Evolutionary conservation across 1,284 basidiomycete species (phyloP).

Genomic region (Takashimella koratensis): DNA sequence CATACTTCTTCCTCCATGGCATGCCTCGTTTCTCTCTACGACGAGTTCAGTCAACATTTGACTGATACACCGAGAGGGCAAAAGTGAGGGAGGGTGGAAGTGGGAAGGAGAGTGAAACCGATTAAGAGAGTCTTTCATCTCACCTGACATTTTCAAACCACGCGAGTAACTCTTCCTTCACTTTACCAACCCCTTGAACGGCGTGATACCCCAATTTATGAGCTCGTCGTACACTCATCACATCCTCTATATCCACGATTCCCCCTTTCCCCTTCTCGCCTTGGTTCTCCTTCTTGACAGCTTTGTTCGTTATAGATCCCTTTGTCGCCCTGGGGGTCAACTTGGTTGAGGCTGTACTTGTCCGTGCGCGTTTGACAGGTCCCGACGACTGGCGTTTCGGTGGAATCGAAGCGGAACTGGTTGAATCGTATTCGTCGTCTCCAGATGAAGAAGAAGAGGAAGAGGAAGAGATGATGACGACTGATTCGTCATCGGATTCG

Average conservation of each 20-base stretch:
- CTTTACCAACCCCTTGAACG: constrained; percentile 14
- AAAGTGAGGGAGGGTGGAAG: too few species aligned
- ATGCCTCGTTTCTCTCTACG: constrained; percentile 43
- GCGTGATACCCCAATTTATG: constrained; percentile 34
- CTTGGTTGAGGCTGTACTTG: not conserved
- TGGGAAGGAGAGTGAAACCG: too few species aligned
- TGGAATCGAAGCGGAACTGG: not conserved
- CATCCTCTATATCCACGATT: constrained; percentile 13
- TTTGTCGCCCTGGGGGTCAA: not conserved
- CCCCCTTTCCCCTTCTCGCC: not conserved
- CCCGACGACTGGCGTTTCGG: not conserved
- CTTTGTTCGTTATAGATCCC: not conserved
- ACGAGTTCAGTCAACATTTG: not conserved
- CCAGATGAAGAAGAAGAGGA: too few species aligned
- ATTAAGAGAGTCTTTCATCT: too few species aligned
- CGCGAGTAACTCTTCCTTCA: constrained; percentile 31
- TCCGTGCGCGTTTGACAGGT: not conserved
- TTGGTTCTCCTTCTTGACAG: not conserved
- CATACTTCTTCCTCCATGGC: constrained; percentile 48
- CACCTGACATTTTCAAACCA: constrained; percentile 48
- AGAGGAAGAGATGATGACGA: not conserved
- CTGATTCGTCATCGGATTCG: not conserved
- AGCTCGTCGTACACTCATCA: constrained; percentile 11
- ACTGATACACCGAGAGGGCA: not conserved
- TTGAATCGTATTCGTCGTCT: not conserved